Base-by-base conservation (phyloP, 2,329 filamentous ascomycete genomes). In the Paraconiothyrium brasiliense region DNA sequence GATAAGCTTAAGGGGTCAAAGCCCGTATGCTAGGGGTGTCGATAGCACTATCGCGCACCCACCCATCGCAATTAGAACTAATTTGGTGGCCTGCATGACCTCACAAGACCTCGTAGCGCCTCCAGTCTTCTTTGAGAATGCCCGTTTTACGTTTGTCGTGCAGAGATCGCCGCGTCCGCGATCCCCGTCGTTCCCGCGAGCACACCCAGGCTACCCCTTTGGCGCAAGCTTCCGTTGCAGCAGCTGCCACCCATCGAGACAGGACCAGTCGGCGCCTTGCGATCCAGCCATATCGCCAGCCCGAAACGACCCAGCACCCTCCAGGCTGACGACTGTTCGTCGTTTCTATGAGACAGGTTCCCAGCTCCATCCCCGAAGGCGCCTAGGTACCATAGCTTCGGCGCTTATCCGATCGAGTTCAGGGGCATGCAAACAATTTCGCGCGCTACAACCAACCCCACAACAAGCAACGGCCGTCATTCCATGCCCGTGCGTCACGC, bases 1-100 rank as follows among this genome's bases (percentile, higher is more conserved):
- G 66, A 66, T 68, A 66, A 67, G 71, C 61, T 65, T 68, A 68
- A 69, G 63, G 68, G 59, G 46, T 54, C 59, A 64, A 63, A 60
- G 54, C 52, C 65, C 61, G 62, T 61, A 69, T 70, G 68, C 67
- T 71, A 73, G 68, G 69, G 70, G 71, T 62, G 61, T 58, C 63
- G 62, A 61, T 62, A 58, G 54, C 69, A 68, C 68, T 74, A 76
- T 74, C 71, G 71, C 68, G 67, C 70, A 56, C 43, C 54, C 41
- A 56, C 70, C 70, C 50, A 69, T 66, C 63, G 65, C 71, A 74
- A 76, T 73, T 71, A 72, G 66, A 68, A 68, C 70, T 72, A 74
- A 73, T 75, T 70, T 67, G 69, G 64, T 66, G 58, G 62, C 65
- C 68, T 76, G 74, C 73, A 76, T 72, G 67, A 73, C 70, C 68